Base-by-base conservation (phyloP, 202 grass and related monocot genomes). In the Zoysia matrella region DNA sequence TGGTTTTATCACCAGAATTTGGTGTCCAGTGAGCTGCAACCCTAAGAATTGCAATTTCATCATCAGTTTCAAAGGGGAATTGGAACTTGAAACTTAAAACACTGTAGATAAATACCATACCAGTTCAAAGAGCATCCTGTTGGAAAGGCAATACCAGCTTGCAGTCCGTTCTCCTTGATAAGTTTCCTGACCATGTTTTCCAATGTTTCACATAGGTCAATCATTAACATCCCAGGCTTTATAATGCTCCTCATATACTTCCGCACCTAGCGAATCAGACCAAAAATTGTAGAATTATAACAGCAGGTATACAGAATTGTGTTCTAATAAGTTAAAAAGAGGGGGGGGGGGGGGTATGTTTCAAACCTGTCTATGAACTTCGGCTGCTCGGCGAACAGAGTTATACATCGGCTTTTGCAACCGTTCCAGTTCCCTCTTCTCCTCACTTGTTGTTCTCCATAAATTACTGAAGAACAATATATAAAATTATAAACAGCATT, bases 1-100 rank as follows among this genome's bases (percentile, higher is more conserved):
- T 87, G 83, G 96, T 95, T 87, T 92, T 95, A 85, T 99, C 89
- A 61, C 93, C 93, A 78, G 96, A 91, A 84, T 99, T 99, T 60
- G 96, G 96, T 77, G 96, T 96, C 96, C 96, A 99, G 79, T 99
- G 96, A 66, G 96, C 93, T 82, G 93, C 96, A 67, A 99, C 96
- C 96, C 96, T 99, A 86, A 74, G 69, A 39, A 89, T 36, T 54
- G 16, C 47, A 22, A 76, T 45, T 69, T 81, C 36, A 79, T 30
- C 51, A 63, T 85, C 49, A 90, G 60, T 80, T 55, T 75, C 56
- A 41, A 65, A 72, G 66, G 51, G 45, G n/a, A 30, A 84, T 62
- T 10, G 40, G 30, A 63, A 63, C 60, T 62, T 10, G 40, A 1
- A 63, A 63, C 60, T 41, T 60, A 13, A 44, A 84, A 43, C 13